Percentiles rank a stretch among this genome's conserved stretches.
phyloP scores from a whole-genome alignment of 202 grass and related monocot species.

The Eragrostis tef region DNA sequence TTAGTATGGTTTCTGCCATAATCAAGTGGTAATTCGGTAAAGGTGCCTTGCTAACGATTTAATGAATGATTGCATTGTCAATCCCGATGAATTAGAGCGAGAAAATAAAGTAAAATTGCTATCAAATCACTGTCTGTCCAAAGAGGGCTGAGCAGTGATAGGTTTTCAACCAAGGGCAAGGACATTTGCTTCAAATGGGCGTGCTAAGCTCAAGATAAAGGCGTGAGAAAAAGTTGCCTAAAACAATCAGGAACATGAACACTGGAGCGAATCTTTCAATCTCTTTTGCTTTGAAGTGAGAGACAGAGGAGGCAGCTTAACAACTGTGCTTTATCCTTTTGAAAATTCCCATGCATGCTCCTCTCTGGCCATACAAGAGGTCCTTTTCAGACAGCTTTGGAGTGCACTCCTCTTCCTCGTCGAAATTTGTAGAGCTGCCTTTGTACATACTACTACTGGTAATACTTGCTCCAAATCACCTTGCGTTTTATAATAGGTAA shows the following conservation, averaged over 20 bases:
- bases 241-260: constrained; percentile 36
- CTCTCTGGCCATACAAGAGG: constrained; percentile 37
- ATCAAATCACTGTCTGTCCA: constrained; percentile 10
- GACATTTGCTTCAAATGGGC: not conserved
- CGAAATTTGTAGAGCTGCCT: not conserved
- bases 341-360: constrained; percentile 67
- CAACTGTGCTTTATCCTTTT: constrained; percentile 64
- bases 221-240: constrained; percentile 29
- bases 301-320: constrained; percentile 22
- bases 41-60: constrained; percentile 3
- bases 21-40: not conserved
- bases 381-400: constrained; percentile 50
- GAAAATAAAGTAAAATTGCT: not conserved
- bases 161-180: not conserved
- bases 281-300: constrained; percentile 48
- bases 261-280: constrained; percentile 51
- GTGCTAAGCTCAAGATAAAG: constrained; percentile 45
- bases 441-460: not conserved
- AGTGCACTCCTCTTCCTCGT: constrained; percentile 17
- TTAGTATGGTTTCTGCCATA: not conserved
- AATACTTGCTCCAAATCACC: not conserved
- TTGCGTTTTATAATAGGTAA: not conserved
- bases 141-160: not conserved
- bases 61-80: constrained; percentile 10
- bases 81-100: not conserved